Evolutionary conservation across 73 alveolate genomes (phyloP), one percentile per base, ranked within the genome.

Genomic region (Paraurostyla sp.): DNA sequence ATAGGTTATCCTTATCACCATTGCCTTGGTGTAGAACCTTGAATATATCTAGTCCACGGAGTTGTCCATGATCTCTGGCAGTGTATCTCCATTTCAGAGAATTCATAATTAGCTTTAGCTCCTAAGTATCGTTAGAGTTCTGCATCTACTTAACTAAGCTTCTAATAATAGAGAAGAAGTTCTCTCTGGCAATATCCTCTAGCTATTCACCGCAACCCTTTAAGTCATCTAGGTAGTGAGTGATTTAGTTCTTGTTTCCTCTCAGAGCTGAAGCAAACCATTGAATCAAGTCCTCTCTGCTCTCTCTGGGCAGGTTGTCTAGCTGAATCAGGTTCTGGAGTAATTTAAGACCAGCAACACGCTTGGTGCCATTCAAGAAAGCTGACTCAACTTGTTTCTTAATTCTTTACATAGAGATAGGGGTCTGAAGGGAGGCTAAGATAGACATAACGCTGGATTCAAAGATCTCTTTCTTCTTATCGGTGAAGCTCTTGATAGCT

Each of bases 241-340:
- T 48, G 2, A 85, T 69, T 20, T 33, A 13, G 51, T 91, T 91
- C 36, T 80, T 91, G 85, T 84, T 85, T 22, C 51, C 42, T 62
- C 96, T 71, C 51, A 91, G 45, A 18, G 93, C 40, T 9, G 89
- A 52, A 40, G 92, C 59, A 93, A 91, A 91, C 96, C 96, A 91
- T 33, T 58, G 33, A 46, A 85, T 71, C 16, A 46, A 33, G 65
- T 91, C 92, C 11, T 33, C 35, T 33, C 76, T 52, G 29, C 18
- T 46, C 15, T 43, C 54, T 23, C 40, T 38, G n/a, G 85, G 85
- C 29, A 88, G 54, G 6, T n/a, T n/a, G n/a, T 49, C 81, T 49
- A 85, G 36, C 35, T 32, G 13, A 4, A 86, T n/a, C 0, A 91
- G 76, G 0, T 57, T 15, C 20, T 80, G 71, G 0, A 91, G 41